Base-by-base conservation (phyloP, 164 flowering plant genomes). In the Umbellularia californica region DNA sequence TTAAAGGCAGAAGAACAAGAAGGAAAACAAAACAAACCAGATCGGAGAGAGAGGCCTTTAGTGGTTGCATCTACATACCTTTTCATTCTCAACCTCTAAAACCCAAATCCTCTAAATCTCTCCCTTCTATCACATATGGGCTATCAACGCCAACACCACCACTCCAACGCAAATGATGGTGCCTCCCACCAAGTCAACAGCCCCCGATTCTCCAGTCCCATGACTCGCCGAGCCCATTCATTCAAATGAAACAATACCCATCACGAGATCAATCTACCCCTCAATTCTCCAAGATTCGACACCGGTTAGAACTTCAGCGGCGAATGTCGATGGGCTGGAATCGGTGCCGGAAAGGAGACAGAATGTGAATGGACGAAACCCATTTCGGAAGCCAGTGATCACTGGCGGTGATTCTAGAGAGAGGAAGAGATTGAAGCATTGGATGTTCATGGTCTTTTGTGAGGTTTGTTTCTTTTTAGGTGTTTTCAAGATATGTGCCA, bases 391-490 rank as follows among this genome's bases (percentile, higher is more conserved):
- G 72, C 66, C 35, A 73, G 50, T 52, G 51, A 27, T 76, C 65
- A 78, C 71, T 47, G 81, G 77, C 65, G 85, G 78, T 86, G 90
- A 65, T 69, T 70, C 84, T 11, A 86, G 84, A 77, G 94, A 84
- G 79, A 90, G 58, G 86, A 92, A 81, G 85, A 87, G 84, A 74
- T 72, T 91, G 70, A 96, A 94, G 64, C 96, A 91, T 69, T 90
- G 81, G 90, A 87, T 95, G 95, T 92, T 95, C 79, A 82, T 92
- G n/a, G 69, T 83, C 62, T 93, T 93, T 70, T 92, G 98, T 81
- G 98, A 94, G 71, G 79, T 87, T 30, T 93, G 97, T 63, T 84
- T 95, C 86, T 86, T 92, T 72, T 65, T 86, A 82, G 99, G 97
- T 33, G 82, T 90, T 80, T 78, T 91, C 66, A 95, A 88, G 92